These are phyloP conservation scores for Cucurbita moschata DNA, from an alignment of 306 rosid genomes.

Conservation along the genomic window DNA sequence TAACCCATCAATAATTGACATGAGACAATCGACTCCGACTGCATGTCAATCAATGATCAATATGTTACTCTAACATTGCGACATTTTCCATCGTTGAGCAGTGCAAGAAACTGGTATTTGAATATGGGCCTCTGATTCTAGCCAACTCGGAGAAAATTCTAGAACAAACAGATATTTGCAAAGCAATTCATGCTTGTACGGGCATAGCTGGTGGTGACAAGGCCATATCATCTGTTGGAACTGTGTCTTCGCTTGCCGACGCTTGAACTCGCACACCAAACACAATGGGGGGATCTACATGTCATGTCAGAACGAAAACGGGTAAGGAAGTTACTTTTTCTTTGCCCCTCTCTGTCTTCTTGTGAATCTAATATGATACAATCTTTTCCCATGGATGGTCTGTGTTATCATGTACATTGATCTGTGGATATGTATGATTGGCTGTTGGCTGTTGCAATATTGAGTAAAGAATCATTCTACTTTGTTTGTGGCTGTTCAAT, in stretches of 20 bases:
- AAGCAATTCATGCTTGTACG: slow-evolving; percentile 50
- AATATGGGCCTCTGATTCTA: slow-evolving; percentile 54
- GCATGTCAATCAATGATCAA: no score
- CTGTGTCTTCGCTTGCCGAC: background rate
- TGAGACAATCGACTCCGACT: background rate
- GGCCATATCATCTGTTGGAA: background rate
- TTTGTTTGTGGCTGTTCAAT: background rate
- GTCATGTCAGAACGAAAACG: background rate
- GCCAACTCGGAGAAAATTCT: slow-evolving; percentile 62
- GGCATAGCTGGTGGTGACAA: slow-evolving; percentile 5
- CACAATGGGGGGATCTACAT: background rate
- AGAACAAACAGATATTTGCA: slow-evolving; percentile 57
- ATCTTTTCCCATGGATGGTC: background rate
- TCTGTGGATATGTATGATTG: background rate
- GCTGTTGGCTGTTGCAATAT: background rate
- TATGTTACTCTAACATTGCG: background rate
- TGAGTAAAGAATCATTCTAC: background rate
- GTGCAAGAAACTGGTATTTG: slow-evolving; percentile 72
- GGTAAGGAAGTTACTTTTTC: background rate
- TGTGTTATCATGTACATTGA: background rate
- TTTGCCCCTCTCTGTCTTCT: background rate
- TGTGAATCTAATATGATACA: background rate
- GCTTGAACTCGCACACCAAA: background rate
- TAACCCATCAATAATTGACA: background rate
- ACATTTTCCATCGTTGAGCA: slow-evolving; percentile 20